Percentiles rank a stretch among this genome's conserved stretches.
phyloP scores from a whole-genome alignment of 345 rosid genomes.

The Erucastrum elatum region DNA sequence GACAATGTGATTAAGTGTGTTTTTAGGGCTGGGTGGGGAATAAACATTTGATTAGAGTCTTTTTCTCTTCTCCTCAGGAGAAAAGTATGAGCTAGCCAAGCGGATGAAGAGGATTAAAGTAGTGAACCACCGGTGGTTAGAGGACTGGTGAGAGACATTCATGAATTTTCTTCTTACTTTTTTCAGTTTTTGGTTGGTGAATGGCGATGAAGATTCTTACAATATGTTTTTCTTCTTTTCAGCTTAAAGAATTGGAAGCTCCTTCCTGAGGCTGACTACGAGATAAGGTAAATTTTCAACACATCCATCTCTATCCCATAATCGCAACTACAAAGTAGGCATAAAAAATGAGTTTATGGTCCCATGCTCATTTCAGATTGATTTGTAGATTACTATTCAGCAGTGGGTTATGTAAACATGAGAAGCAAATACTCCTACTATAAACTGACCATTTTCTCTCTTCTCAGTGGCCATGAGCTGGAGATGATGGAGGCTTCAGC shows the following conservation, averaged over 20 bases:
- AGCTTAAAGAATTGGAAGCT: constrained; percentile 88
- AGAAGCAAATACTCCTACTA: background rate
- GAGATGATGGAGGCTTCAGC: constrained; percentile 88
- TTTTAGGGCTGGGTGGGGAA: background rate
- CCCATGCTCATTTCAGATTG: constrained; percentile 10
- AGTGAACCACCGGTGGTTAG: constrained; percentile 91
- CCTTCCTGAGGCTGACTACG: constrained; percentile 73
- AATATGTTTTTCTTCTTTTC: constrained; percentile 24
- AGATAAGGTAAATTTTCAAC: constrained; percentile 59
- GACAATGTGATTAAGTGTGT: background rate
- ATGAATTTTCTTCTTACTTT: constrained; percentile 17
- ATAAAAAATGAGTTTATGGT: background rate
- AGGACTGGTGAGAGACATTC: constrained; percentile 62
- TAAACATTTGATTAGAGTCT: background rate
- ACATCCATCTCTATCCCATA: constrained; percentile 2
- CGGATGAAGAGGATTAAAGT: constrained; percentile 73
- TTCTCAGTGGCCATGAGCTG: constrained; percentile 71
- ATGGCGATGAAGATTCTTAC: background rate
- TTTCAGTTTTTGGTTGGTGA: background rate
- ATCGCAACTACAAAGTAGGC: constrained; percentile 5
- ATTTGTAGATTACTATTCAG: background rate
- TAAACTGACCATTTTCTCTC: constrained; percentile 18
- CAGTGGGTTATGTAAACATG: background rate
- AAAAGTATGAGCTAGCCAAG: constrained; percentile 91
- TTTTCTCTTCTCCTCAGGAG: constrained; percentile 52